phyloP scores from a whole-genome alignment of 352 stramenopile species.

The Pythium folliculosum region DNA sequence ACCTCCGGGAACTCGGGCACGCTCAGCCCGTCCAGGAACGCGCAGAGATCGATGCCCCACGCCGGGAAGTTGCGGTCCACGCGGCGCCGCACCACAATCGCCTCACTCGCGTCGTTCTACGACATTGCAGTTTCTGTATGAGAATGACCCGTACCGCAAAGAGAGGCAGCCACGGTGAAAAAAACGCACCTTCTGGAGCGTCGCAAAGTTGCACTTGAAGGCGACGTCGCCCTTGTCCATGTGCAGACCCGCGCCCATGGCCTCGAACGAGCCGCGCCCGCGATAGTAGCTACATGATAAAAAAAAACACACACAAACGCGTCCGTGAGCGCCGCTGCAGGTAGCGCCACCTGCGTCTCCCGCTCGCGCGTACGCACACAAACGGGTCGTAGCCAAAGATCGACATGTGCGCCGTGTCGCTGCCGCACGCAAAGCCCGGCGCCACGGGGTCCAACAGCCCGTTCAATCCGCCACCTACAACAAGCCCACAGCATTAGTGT shows the following conservation, averaged over 20 bases:
- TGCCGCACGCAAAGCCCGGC: conserved; percentile 82
- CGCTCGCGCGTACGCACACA: no score
- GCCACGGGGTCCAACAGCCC: conserved; percentile 86
- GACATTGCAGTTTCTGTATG: not conserved
- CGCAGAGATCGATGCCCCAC: conserved; percentile 85
- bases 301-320: no score
- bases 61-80: conserved; percentile 84
- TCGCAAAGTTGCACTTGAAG: conserved; percentile 91
- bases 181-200: conserved; percentile 44
- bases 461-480: conserved; percentile 65
- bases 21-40: conserved; percentile 63
- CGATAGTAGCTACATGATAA: conserved; percentile 75
- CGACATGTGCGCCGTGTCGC: conserved; percentile 89
- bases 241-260: conserved; percentile 79
- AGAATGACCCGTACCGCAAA: not conserved
- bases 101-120: conserved; percentile 55
- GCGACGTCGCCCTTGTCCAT: conserved; percentile 88
- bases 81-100: conserved; percentile 69
- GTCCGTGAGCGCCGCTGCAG: no score
- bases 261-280: conserved; percentile 84
- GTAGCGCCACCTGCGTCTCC: no score
- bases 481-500: no score
- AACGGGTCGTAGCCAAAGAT: conserved; percentile 88
- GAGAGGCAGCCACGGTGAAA: not conserved
- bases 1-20: conserved; percentile 68